Percentiles rank a stretch among this genome's conserved stretches.
phyloP scores from a whole-genome alignment of 441 rosid genomes.

The Pelargonium cotyledonis region DNA sequence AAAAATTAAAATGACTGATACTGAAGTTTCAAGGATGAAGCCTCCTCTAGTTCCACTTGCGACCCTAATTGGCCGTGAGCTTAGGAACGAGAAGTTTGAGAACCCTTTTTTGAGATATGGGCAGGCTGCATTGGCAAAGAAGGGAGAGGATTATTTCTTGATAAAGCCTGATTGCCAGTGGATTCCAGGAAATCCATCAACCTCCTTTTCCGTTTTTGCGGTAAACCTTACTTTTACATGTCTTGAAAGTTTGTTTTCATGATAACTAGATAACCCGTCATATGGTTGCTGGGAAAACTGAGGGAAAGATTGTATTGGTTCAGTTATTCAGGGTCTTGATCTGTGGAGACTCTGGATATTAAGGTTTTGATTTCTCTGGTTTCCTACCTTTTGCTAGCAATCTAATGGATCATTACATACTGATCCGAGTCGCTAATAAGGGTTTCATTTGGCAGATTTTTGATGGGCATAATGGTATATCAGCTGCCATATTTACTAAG shows the following conservation, averaged over 20 bases:
- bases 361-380: neutral
- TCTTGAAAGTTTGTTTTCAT: constrained; percentile 1
- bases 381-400: neutral
- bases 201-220: constrained; percentile 71
- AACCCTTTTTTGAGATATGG: constrained; percentile 60
- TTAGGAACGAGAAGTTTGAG: constrained; percentile 66
- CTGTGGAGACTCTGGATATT: neutral
- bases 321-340: neutral
- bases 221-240: constrained; percentile 32
- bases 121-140: constrained; percentile 66
- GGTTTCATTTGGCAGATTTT: constrained; percentile 46
- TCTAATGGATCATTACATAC: neutral
- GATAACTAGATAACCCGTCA: neutral
- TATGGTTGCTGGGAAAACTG: neutral
- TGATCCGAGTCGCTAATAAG: neutral
- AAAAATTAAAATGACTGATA: neutral
- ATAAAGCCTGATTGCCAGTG: constrained; percentile 58
- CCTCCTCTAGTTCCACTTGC: constrained; percentile 69
- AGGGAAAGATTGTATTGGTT: neutral
- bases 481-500: constrained; percentile 74
- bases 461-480: constrained; percentile 87
- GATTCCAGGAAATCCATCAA: constrained; percentile 53
- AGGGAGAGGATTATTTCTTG: constrained; percentile 78
- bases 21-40: constrained; percentile 6
- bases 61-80: constrained; percentile 58